Evolutionary conservation across 495 filamentous ascomycete genomes (phyloP).

Genomic region (Penicillium macrosclerotiorum): DNA sequence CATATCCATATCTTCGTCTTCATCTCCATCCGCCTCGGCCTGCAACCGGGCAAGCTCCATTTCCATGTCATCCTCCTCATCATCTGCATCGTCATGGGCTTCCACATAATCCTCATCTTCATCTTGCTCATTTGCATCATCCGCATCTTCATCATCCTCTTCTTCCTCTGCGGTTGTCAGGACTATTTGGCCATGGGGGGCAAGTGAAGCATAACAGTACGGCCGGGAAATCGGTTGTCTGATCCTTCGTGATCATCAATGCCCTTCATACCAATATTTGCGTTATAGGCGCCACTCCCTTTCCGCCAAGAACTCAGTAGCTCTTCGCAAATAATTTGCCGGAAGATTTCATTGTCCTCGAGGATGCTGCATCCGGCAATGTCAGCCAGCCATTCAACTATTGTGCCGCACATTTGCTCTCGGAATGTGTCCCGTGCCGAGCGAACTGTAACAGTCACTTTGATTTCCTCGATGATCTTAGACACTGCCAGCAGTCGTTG

Average conservation of each 20-base stretch:
- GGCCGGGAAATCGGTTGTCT: slow-evolving; percentile 29
- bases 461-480: slow-evolving; percentile 87
- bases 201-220: slow-evolving; percentile 39
- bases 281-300: slow-evolving; percentile 83
- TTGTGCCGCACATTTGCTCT: slow-evolving; percentile 97
- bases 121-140: slow-evolving; percentile 45
- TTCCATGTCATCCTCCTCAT: slow-evolving; percentile 38
- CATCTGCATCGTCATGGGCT: slow-evolving; percentile 45
- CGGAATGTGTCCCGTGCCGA: slow-evolving; percentile 92
- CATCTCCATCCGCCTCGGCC: slow-evolving; percentile 32
- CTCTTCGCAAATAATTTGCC: slow-evolving; percentile 83
- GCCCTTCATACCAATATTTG: slow-evolving; percentile 76
- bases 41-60: slow-evolving; percentile 21
- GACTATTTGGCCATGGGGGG: slow-evolving; percentile 38
- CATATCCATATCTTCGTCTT: slow-evolving; percentile 47
- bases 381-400: slow-evolving; percentile 93
- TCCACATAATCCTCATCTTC: slow-evolving; percentile 46
- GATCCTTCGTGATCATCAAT: slow-evolving; percentile 81
- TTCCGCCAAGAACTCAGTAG: slow-evolving; percentile 80
- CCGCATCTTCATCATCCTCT: slow-evolving; percentile 48
- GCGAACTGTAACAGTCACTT: slow-evolving; percentile 91
- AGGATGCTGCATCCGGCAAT: slow-evolving; percentile 88
- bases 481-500: slow-evolving; percentile 69
- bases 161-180: slow-evolving; percentile 45
- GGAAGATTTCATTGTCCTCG: slow-evolving; percentile 72